Conservation (phyloP, 768 basidiomycete genomes). For the Favolaschia claudopus region DNA sequence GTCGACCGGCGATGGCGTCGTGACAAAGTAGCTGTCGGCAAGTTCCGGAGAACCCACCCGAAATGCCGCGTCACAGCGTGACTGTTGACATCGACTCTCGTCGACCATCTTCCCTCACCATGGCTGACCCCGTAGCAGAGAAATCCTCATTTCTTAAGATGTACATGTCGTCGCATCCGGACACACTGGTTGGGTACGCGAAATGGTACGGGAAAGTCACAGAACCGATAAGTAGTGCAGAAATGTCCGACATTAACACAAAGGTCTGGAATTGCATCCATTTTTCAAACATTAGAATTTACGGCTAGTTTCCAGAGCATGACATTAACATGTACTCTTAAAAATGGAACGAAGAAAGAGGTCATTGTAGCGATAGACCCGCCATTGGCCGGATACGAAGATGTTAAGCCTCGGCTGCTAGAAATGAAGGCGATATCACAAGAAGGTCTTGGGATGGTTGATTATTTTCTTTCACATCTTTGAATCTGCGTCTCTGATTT, state of each 20-base stretch:
- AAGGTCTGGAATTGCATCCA: slow-evolving; percentile 51
- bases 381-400: slow-evolving; percentile 76
- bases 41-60: too few relatives aligned
- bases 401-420: slow-evolving; percentile 81
- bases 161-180: slow-evolving; percentile 88
- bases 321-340: slow-evolving; percentile 69
- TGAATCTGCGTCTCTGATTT: background rate
- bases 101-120: slow-evolving; percentile 32
- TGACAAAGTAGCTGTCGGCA: too few relatives aligned
- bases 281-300: too few relatives aligned
- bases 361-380: slow-evolving; percentile 72
- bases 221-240: slow-evolving; percentile 61
- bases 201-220: slow-evolving; percentile 76
- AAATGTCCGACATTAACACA: slow-evolving; percentile 74
- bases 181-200: slow-evolving; percentile 85
- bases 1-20: too few relatives aligned
- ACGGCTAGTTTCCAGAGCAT: slow-evolving; percentile 58
- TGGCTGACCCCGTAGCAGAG: slow-evolving; percentile 77
- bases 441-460: slow-evolving; percentile 81
- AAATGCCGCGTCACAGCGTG: too few relatives aligned
- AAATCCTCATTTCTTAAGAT: slow-evolving; percentile 79
- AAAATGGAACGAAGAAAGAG: slow-evolving; percentile 53
- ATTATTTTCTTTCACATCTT: slow-evolving; percentile 29
- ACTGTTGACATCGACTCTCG: too few relatives aligned
- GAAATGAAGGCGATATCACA: slow-evolving; percentile 85